Conservation (phyloP, 768 basidiomycete species). For the Scleroderma citrinum region DNA sequence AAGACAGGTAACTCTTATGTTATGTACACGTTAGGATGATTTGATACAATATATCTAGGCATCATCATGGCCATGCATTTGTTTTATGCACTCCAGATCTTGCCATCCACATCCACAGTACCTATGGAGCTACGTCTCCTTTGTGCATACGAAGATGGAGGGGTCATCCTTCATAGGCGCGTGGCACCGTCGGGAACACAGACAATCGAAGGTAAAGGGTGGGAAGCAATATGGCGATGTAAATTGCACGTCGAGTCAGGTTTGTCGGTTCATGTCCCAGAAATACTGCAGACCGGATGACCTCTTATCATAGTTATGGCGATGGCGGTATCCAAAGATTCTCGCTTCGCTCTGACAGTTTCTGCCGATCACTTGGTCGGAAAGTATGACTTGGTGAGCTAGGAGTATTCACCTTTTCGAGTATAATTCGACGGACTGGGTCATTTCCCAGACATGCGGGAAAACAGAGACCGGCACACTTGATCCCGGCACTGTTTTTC, state of each 20-base stretch:
- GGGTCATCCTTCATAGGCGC: constrained; percentile 65
- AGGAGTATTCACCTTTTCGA: background rate
- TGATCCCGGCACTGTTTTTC: constrained; percentile 28
- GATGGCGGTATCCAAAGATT: constrained; percentile 61
- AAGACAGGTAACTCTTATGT: constrained; percentile 46
- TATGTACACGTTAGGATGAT: background rate
- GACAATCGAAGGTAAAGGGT: constrained; percentile 63
- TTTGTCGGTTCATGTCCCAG: constrained; percentile 27
- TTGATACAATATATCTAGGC: constrained; percentile 38
- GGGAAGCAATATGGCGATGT: constrained; percentile 63
- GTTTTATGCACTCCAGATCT: constrained; percentile 29
- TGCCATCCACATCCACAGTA: constrained; percentile 29
- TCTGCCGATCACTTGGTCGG: constrained; percentile 81
- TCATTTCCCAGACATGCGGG: constrained; percentile 5
- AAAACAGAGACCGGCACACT: constrained; percentile 14
- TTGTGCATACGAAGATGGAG: constrained; percentile 81
- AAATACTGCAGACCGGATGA: background rate
- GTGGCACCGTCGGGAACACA: constrained; percentile 30
- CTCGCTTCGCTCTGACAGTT: constrained; percentile 63
- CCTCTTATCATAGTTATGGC: constrained; percentile 63
- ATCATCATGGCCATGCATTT: constrained; percentile 89
- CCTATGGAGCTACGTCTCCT: constrained; percentile 52
- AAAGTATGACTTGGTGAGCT: constrained; percentile 51
- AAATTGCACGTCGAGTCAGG: constrained; percentile 71
- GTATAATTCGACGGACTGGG: background rate